Percentiles rank a stretch among this genome's conserved stretches.
These are phyloP conservation scores for Ocimum tenuiflorum DNA, from an alignment of 257 asterid genomes.

Conservation along the genomic window DNA sequence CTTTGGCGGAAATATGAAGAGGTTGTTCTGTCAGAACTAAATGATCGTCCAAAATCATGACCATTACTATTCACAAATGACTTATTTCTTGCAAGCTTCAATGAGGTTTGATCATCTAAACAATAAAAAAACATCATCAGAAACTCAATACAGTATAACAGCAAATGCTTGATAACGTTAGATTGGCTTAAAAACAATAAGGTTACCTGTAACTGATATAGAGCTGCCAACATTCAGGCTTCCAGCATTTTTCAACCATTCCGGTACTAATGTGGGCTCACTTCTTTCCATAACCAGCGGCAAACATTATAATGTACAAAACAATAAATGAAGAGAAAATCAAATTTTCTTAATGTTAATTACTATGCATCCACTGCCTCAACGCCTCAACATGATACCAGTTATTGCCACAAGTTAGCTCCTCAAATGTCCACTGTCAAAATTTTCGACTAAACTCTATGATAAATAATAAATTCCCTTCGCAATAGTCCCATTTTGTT, in stretches of 20 bases:
- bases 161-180: not conserved
- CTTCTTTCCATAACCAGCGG: slow-evolving; percentile 67
- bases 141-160: not conserved
- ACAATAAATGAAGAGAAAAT: slow-evolving; percentile 15
- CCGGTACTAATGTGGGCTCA: slow-evolving; percentile 81
- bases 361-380: slow-evolving; percentile 9
- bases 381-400: not conserved
- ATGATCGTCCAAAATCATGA: slow-evolving; percentile 41
- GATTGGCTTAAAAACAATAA: not conserved
- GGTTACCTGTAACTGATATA: slow-evolving; percentile 50
- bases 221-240: slow-evolving; percentile 37
- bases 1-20: slow-evolving; percentile 53
- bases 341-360: slow-evolving; percentile 14
- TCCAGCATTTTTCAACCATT: slow-evolving; percentile 76
- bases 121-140: slow-evolving; percentile 19
- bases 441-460: not conserved
- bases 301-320: slow-evolving; percentile 38
- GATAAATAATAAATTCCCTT: slow-evolving; percentile 12
- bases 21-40: slow-evolving; percentile 47
- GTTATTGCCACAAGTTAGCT: slow-evolving; percentile 6
- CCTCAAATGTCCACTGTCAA: slow-evolving; percentile 3
- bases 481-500: not conserved
- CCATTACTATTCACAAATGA: slow-evolving; percentile 41
- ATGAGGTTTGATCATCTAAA: slow-evolving; percentile 45
- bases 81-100: slow-evolving; percentile 47